phyloP scores from a whole-genome alignment of 192 early-diverging fungal genomes.

The Coemansia sp. region DNA sequence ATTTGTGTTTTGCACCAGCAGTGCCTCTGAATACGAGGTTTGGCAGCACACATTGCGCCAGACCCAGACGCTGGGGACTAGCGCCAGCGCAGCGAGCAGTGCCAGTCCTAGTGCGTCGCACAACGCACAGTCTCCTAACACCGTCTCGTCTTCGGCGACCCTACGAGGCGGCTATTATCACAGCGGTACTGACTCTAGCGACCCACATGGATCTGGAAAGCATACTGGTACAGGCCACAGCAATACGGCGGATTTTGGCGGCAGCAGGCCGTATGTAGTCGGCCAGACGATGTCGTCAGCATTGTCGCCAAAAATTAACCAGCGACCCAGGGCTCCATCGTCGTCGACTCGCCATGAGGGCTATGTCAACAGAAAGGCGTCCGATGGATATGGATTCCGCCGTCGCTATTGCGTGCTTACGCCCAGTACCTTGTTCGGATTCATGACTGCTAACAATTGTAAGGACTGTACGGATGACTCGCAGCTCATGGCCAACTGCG shows the following conservation, averaged over 20 bases:
- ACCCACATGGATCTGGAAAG: background rate
- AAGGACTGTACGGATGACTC: constrained; percentile 24
- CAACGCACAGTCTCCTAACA: constrained; percentile 13
- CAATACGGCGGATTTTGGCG: constrained; percentile 2
- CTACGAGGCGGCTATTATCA: background rate
- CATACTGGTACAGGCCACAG: background rate
- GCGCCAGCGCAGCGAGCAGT: constrained; percentile 37
- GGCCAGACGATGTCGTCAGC: constrained; percentile 18
- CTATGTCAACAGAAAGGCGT: constrained; percentile 52
- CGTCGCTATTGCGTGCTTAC: constrained; percentile 55
- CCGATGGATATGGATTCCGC: constrained; percentile 55
- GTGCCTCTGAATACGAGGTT: constrained; percentile 41
- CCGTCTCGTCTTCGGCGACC: background rate
- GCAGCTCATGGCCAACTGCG: constrained; percentile 30
- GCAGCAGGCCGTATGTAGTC: constrained; percentile 12
- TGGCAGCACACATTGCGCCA: constrained; percentile 45
- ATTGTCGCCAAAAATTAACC: constrained; percentile 34
- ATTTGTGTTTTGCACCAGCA: constrained; percentile 33
- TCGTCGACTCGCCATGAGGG: constrained; percentile 46
- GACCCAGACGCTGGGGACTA: constrained; percentile 27
- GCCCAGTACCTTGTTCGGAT: constrained; percentile 38
- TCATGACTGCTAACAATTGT: constrained; percentile 41
- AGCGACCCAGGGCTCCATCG: constrained; percentile 24
- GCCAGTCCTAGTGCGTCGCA: constrained; percentile 23
- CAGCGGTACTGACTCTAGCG: background rate